Evolutionary conservation across 2,329 filamentous ascomycete genomes (phyloP), one percentile per base, ranked within the genome.

Genomic region (Penicillium vulpinum): DNA sequence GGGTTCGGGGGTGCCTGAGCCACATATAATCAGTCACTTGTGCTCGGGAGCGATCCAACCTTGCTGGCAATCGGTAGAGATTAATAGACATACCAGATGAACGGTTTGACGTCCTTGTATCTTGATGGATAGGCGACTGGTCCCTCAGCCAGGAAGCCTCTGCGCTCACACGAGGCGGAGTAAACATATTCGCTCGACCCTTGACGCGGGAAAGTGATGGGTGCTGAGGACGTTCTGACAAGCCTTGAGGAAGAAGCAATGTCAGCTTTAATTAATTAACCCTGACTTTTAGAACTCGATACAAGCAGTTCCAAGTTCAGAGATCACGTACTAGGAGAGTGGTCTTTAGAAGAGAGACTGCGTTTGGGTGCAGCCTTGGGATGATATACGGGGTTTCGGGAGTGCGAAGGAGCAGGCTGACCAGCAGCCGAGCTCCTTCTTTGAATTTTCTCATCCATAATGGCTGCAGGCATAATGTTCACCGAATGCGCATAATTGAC

Each of bases 141-240:
- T 71, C 70, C 31, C 65, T 62, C 41, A 69, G 41, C 69, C 69
- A 73, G 35, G 70, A 71, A 52, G 62, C 59, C 51, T 72, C 71
- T 58, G 55, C 26, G 15, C 54, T 63, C 41, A 60, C 62, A 31
- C 57, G 64, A 24, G 68, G 70, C 26, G 69, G 65, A 24, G 67
- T 70, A 52, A 70, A 67, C 71, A 73, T 73, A 46, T 65, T 62
- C 51, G 48, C 47, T 56, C 61, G 61, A 35, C 68, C 69, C 57
- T 73, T 73, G 39, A 72, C 65, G 43, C 70, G 71, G 33, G 62
- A 62, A 43, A 73, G 59, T 21, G 70, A 69, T 33, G 62, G 64
- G 50, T 71, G 70, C 40, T 67, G 63, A 36, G 64, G 66, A 54
- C 65, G 65, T 16, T 65, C 63, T 9, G 64, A 48, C 46, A 57